A percentile compares a stretch with the other conserved stretches of the same genome.
These are phyloP conservation scores for Mantamonas sphyraenae DNA, from an alignment of 78 protist genomes.

Conservation along the genomic window DNA sequence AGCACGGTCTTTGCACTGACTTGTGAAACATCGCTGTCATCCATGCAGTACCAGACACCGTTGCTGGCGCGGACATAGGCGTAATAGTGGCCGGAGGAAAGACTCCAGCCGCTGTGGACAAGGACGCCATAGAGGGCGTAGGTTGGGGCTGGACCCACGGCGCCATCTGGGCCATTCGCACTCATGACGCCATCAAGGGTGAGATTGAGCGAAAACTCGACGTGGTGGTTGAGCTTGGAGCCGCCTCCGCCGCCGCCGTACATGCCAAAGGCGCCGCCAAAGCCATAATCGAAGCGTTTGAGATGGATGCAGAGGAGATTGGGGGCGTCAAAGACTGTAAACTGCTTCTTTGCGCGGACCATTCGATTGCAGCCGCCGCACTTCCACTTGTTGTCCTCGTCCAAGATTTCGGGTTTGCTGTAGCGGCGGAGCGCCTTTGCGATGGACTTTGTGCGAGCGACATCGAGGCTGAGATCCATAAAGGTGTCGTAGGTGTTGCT, in stretches of 20 bases:
- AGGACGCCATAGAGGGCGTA: conserved; percentile 74
- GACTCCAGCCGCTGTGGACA: conserved; percentile 70
- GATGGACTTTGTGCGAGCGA: conserved; percentile 22
- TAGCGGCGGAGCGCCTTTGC: conserved; percentile 43
- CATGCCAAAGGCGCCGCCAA: neutral
- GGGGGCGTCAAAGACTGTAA: conserved; percentile 31
- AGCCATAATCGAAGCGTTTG: conserved; percentile 45
- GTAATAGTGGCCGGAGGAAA: conserved; percentile 80
- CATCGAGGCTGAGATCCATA: conserved; percentile 58
- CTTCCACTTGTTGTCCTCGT: conserved; percentile 71
- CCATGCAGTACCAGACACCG: conserved; percentile 43
- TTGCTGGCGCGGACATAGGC: conserved; percentile 27
- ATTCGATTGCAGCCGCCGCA: conserved; percentile 17
- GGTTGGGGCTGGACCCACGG: neutral
- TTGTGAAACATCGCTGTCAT: conserved; percentile 23
- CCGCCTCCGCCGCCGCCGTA: neutral
- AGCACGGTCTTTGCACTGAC: conserved; percentile 2
- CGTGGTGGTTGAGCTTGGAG: conserved; percentile 15
- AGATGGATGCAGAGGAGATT: conserved; percentile 45
- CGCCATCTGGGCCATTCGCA: neutral
- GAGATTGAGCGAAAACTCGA: conserved; percentile 6
- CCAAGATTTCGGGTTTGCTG: conserved; percentile 53
- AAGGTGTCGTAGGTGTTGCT: conserved; percentile 84
- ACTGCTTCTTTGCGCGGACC: conserved; percentile 24
- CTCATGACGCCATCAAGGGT: neutral